Base-by-base conservation (phyloP, 2,329 filamentous ascomycete genomes). In the Talaromyces sp. region DNA sequence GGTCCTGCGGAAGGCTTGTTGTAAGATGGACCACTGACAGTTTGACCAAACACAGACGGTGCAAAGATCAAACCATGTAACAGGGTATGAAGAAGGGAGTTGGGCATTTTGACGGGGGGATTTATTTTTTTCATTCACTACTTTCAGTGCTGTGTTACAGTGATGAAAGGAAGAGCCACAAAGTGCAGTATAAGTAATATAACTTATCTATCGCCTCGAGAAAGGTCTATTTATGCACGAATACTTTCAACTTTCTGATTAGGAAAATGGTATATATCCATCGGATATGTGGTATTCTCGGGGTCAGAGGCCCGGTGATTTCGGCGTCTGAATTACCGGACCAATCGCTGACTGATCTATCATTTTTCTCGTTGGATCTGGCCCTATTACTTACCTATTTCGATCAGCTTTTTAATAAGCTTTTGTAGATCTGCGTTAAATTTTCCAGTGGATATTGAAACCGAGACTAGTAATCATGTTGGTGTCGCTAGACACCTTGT, bases 1-100 rank as follows among this genome's bases (percentile, higher is more conserved):
- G 68, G 68, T 0, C 69, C 69, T 2, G 56, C 63, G 3, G 57
- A 58, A 12, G 69, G 68, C 26, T 59, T 62, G 56, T 70, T 59
- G 26, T 65, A 69, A 12, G 68, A 35, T 1, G 64, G 55, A 12
- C 68, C 68, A 58, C 66, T 58, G 1, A 69, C 67, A 0, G 19
- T 58, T 27, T 70, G 57, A 9, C 43, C 43, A 26, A 50, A 50
- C 43, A 26, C 43, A 38, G 35, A 3, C 9, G 14, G 5, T 38
- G 35, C 17, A 14, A 38, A n/a, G 14, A 38, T 2, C 35, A 38
- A 38, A 7, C 35, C 17, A 38, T 5, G 8, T 5, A 38, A 38
- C 6, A 38, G 35, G n/a, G 35, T 38, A 3, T 38, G 9, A 17
- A 38, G 17, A 7, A 38, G 8, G n/a, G 12, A 7, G 32, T n/a